Evolutionary conservation across 306 rosid species (phyloP), one percentile per base, ranked within the genome.

Genomic region (Geum urbanum): DNA sequence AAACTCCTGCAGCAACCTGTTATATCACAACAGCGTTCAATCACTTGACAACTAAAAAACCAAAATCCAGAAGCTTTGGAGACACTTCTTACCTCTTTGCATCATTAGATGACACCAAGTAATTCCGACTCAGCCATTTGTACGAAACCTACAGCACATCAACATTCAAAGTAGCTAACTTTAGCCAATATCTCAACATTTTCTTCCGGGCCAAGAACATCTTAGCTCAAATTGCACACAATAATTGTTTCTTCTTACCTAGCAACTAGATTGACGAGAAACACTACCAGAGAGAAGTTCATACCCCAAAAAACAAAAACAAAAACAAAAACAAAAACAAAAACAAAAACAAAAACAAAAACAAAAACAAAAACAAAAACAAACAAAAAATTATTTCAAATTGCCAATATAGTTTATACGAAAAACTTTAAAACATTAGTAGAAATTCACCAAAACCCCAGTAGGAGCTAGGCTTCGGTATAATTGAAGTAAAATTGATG

Each of bases 61-160:
- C 7, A 39, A 43, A 60, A 66, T 20, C 64, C 37, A 7, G 53
- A 66, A 62, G 40, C 39, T 57, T 32, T 32, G 56, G 63, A 61
- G 72, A 70, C 13, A 39, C 5, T 56, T 43, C 47, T 44, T 46
- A 88, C 99, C 95, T 89, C 80, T 91, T 95, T 49, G 99, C 99
- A 68, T 78, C 81, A 75, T 84, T 74, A 41, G 97, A 91, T 19
- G 99, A 82, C 66, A 95, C 72, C 86, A 83, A 80, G 86, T 91
- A 91, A 80, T 79, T 89, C 80, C 97, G 97, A 83, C 97, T 95
- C 53, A 95, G 80, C 99, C 99, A 95, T 70, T 95, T 91, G 84
- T 95, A 95, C 35, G 97, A 91, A 82, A 91, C 97, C 98, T 90
- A 16, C 5, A 39, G 8, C 62, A 52, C 24, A 22, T 41, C 43